Base-by-base conservation (phyloP, 2,329 filamentous ascomycete genomes). In the Nectriaceae sp. region DNA sequence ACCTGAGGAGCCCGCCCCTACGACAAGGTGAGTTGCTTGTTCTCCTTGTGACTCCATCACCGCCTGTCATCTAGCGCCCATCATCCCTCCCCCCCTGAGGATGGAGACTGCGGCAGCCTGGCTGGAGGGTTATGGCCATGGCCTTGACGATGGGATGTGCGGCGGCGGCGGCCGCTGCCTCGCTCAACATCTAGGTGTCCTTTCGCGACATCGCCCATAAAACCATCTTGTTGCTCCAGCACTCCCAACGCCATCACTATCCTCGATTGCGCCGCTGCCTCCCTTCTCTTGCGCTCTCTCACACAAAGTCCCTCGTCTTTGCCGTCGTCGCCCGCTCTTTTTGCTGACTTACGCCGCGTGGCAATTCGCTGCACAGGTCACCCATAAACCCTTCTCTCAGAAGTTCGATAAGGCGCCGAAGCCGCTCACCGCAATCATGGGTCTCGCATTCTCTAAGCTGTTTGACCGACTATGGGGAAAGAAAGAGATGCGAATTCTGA, bases 401-500 rank as follows among this genome's bases (percentile, higher is more conserved):
- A 61, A 56, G 58, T 47, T 45, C 57, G 52, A 55, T 45, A 61
- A 55, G 66, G 62, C 65, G 47, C 59, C 59, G 61, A 60, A 64
- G 68, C 66, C 65, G 49, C 51, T 63, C 68, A 72, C 75, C 80
- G 81, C 82, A 79, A 92, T 76, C 76, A 99, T 99, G 94, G 94
- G 94, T 95, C 84, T 97, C 76, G 85, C 88, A 72, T 90, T 97
- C 79, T 97, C 92, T 68, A 96, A 94, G 84, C 75, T 97, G 71
- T 94, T 97, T 75, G 90, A 96, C 73, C 86, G 88, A 80, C 84
- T 97, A 75, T 96, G 90, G 88, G 91, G 93, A 70, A 96, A 96
- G 88, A 97, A 97, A 87, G 94, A 99, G 86, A 99, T 99, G 94
- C 87, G 94, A 83, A 97, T 99, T 80, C 77, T 99, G 77, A 99